Evolutionary conservation across 106 monocot species (phyloP), one percentile per base, ranked within the genome.

Genomic region (Hemerocallis citrina): DNA sequence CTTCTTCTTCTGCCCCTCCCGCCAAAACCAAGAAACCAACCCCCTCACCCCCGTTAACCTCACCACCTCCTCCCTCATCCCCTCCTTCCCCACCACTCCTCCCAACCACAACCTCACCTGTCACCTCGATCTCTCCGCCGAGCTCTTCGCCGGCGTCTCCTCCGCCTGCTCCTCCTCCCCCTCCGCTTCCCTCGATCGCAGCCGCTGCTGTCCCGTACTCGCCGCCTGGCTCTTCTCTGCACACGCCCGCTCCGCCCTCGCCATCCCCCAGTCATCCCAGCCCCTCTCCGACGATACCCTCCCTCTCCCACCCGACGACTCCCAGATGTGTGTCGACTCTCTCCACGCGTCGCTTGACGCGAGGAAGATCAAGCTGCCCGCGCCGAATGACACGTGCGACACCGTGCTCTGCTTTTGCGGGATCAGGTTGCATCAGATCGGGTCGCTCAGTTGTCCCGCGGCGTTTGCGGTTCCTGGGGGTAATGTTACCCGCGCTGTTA

Each of bases 181-280:
- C 17, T n/a, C 2, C 2, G n/a, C n/a, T n/a, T 19, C 63, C n/a
- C 89, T 86, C 31, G 86, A 86, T 68, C 85, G 89, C 21, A 62
- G 77, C 78, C 82, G 94, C 47, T 96, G 96, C 81, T 96, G 96
- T 77, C 90, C 96, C 19, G 96, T 96, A 55, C 96, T 96, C 55
- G 90, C 91, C 42, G 95, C 95, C 22, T 90, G 89, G 89, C 82
- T 93, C 66, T 93, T 89, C 66, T 89, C 93, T 50, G 89, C 93
- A 40, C 83, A 89, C 75, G 74, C 89, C 7, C 64, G 82, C 16
- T 77, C 85, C 32, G 89, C 93, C 19, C 89, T 89, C 13, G 55
- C 75, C 54, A 1, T 83, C 29, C 34, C 39, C 15, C 46, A n/a
- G 13, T 42, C 42, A 12, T 39, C 19, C 20, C 45, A 13, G 12